Percentiles rank a stretch among this genome's conserved stretches.
phyloP scores from a whole-genome alignment of 495 filamentous ascomycete species.

The Aspergillus sparsus region DNA sequence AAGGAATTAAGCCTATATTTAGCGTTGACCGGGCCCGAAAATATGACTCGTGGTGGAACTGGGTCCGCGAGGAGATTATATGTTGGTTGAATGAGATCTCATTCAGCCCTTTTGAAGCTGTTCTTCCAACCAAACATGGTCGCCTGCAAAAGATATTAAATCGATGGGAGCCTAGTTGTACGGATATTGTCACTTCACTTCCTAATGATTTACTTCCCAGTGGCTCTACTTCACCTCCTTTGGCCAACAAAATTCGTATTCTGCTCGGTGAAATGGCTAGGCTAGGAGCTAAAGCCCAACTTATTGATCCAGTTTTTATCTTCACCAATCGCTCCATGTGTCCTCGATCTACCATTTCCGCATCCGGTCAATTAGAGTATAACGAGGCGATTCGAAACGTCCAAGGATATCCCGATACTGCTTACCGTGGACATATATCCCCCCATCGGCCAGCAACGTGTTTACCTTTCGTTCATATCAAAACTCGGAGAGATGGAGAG shows the following conservation, averaged over 20 bases:
- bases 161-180: conserved; percentile 26
- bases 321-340: conserved; percentile 17
- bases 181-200: conserved; percentile 18
- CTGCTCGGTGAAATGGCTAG: conserved; percentile 17
- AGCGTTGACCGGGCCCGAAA: conserved; percentile 84
- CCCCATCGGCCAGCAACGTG: conserved; percentile 46
- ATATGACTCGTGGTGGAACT: conserved; percentile 99
- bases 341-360: conserved; percentile 21
- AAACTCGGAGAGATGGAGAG: conserved; percentile 64
- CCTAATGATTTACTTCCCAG: background rate
- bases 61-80: conserved; percentile 93
- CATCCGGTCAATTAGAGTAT: conserved; percentile 21
- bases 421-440: conserved; percentile 6
- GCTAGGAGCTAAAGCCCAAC: conserved; percentile 7
- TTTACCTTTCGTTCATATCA: conserved; percentile 94
- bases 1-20: conserved; percentile 89
- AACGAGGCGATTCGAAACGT: conserved; percentile 61
- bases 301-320: conserved; percentile 20
- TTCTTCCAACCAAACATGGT: background rate
- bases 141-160: conserved; percentile 25
- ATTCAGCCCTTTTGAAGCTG: conserved; percentile 60
- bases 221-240: background rate
- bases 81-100: conserved; percentile 94
- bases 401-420: conserved; percentile 15
- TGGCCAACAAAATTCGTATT: background rate